Evolutionary conservation across 176 grass and related monocot species (phyloP).

Genomic region (Bothriochloa decipiens): DNA sequence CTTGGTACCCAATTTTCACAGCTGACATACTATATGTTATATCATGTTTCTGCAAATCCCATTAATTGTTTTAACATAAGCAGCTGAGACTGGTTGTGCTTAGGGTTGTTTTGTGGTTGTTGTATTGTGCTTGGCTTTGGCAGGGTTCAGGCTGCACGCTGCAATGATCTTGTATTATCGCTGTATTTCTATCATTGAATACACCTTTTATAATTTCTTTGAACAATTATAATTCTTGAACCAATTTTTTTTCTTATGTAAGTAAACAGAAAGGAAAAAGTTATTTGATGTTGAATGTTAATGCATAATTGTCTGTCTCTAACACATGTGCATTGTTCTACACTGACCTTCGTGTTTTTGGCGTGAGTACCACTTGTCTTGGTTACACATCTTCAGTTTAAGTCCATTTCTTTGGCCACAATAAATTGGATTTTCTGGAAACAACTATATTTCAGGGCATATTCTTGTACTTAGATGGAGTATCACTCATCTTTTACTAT

Average conservation of each 20-base stretch:
- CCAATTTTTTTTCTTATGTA: neutral
- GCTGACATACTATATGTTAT: constrained; percentile 22
- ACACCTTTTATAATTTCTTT: constrained; percentile 4
- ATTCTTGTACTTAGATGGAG: neutral
- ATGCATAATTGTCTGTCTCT: neutral
- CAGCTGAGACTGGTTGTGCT: neutral
- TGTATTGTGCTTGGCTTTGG: neutral
- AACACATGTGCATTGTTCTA: constrained; percentile 17
- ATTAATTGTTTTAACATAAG: constrained; percentile 24
- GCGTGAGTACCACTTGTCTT: neutral
- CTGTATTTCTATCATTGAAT: constrained; percentile 19
- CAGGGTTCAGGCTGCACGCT: neutral
- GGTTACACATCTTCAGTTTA: constrained; percentile 18
- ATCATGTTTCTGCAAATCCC: constrained; percentile 2
- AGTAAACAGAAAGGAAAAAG: constrained; percentile 5
- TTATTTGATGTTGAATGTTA: neutral
- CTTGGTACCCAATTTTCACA: constrained; percentile 6
- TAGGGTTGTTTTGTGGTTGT: neutral
- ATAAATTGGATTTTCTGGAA: constrained; percentile 14
- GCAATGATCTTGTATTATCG: constrained; percentile 5
- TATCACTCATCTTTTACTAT: constrained; percentile 19
- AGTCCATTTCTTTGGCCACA: constrained; percentile 17
- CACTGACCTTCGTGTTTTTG: neutral
- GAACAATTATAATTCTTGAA: constrained; percentile 21
- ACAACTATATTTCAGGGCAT: constrained; percentile 18